Evolutionary conservation across 768 basidiomycete species (phyloP).

Genomic region (Psilocybe cyanescens): DNA sequence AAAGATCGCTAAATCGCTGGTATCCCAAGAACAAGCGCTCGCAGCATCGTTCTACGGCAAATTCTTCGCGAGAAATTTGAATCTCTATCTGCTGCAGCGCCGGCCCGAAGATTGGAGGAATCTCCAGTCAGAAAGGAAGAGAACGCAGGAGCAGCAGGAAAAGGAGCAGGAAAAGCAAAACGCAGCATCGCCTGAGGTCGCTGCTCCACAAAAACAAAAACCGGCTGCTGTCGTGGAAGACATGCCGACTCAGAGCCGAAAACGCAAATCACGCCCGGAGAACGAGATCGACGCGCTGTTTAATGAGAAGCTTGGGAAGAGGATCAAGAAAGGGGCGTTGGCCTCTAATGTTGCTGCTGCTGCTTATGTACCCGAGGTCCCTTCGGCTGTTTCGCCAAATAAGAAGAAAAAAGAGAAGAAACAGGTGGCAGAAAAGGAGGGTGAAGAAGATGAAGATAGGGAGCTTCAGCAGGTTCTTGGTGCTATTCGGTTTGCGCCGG

Average conservation of each 20-base stretch:
- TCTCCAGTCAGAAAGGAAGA: constrained; percentile 56
- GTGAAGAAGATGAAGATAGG: constrained; percentile 29
- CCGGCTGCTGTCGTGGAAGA: constrained; percentile 1
- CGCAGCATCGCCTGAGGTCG: not conserved
- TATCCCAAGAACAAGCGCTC: constrained; percentile 71
- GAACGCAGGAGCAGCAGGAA: constrained; percentile 19
- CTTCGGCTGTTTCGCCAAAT: constrained; percentile 12
- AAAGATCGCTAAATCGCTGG: constrained; percentile 85
- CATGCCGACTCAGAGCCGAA: constrained; percentile 25
- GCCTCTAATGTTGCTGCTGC: not conserved
- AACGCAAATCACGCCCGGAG: constrained; percentile 45
- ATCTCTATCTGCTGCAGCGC: constrained; percentile 76
- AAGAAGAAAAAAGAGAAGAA: constrained; percentile 5
- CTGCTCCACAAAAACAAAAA: not conserved
- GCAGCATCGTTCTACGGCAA: constrained; percentile 84
- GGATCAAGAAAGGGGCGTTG: constrained; percentile 59
- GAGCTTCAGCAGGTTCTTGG: constrained; percentile 55
- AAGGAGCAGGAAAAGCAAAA: not conserved
- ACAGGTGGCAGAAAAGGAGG: not conserved
- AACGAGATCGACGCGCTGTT: constrained; percentile 85
- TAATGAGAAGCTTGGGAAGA: constrained; percentile 57
- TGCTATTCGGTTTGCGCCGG: constrained; percentile 63
- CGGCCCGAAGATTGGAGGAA: constrained; percentile 86
- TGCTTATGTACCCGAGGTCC: not conserved
- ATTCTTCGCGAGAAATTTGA: constrained; percentile 81